Evolutionary conservation across 108 stramenopile species (phyloP), one percentile per base, ranked within the genome.

Genomic region (Cyclostephanos tholiformis): DNA sequence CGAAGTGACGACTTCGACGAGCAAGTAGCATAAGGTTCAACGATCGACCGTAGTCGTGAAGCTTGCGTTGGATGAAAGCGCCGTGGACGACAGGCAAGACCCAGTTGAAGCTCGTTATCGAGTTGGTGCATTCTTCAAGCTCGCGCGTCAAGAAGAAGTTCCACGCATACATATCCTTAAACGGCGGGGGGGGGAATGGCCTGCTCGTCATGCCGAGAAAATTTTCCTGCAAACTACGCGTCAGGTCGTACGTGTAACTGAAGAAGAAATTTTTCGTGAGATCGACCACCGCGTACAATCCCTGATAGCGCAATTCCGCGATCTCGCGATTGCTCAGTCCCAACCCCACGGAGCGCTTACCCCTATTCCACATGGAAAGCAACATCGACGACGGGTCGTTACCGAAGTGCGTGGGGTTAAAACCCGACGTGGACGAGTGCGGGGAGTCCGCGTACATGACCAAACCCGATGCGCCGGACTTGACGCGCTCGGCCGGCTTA

Each of bases 241-340:
- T 98, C 64, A 99, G 65, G 58, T 99, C 93, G 46, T 80, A 82
- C 94, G 97, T 96, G 73, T 99, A 99, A 22, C 91, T 93, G 73
- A 97, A 99, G 86, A 90, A 99, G 78, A 98, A 99, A 73, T 97
- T 94, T 63, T 98, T 98, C 27, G 94, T 90, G 56, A 99, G 82
- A 57, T 99, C 97, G 23, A 99, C 84, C 60, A 98, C 96, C 82
- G 98, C 96, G 74, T 98, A 99, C 23, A 99, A 79, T 16, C 94
- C 84, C 71, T 93, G 95, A 79, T 98, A 99, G 16, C 97, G 84
- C 29, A 93, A 66, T 76, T 97, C 96, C 12, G 94, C 94, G 65
- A 92, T 92, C 80, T 94, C 96, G 32, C 88, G 85, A 74, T 89
- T 88, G 36, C 89, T 92, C 39, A 92, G 69, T 19, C 90, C 93